Conservation (phyloP, 1,139 yeast genomes). For the Martiniozyma asiatica region DNA sequence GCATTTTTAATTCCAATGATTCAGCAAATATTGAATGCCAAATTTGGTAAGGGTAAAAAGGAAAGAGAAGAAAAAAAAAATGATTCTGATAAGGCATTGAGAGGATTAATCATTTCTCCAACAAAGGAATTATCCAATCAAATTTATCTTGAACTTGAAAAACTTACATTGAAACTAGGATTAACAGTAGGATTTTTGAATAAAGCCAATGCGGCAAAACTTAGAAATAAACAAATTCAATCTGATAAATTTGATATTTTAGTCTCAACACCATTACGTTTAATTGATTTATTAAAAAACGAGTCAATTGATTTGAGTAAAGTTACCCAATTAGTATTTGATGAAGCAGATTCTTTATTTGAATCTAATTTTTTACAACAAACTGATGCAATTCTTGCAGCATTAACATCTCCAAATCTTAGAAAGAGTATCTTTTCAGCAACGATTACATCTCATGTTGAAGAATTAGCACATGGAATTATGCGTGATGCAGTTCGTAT, state of each 20-base stretch:
- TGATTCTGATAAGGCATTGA: constrained; percentile 33
- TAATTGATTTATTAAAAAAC: constrained; percentile 64
- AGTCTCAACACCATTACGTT: constrained; percentile 79
- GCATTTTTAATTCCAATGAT: constrained; percentile 80
- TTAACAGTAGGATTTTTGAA: constrained; percentile 59
- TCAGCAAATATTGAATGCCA: constrained; percentile 32
- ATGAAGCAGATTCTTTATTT: constrained; percentile 92
- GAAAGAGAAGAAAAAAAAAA: constrained; percentile 6
- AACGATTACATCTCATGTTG: constrained; percentile 89
- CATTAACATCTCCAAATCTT: constrained; percentile 43
- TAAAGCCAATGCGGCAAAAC: constrained; percentile 62
- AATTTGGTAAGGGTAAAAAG: constrained; percentile 4
- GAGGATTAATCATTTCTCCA: constrained; percentile 80
- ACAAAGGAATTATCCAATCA: constrained; percentile 88
- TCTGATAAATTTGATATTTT: constrained; percentile 65
- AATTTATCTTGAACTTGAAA: constrained; percentile 58
- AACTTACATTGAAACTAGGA: constrained; percentile 41
- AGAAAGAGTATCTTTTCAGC: constrained; percentile 85
- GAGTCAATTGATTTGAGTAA: constrained; percentile 46
- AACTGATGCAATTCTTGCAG: constrained; percentile 71
- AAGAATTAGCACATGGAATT: constrained; percentile 72
- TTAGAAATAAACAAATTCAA: constrained; percentile 44
- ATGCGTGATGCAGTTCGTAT: constrained; percentile 81
- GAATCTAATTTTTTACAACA: constrained; percentile 88
- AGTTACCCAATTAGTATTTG: constrained; percentile 70